These are phyloP conservation scores for Mycena rosella DNA, from an alignment of 768 basidiomycete species.

Conservation along the genomic window DNA sequence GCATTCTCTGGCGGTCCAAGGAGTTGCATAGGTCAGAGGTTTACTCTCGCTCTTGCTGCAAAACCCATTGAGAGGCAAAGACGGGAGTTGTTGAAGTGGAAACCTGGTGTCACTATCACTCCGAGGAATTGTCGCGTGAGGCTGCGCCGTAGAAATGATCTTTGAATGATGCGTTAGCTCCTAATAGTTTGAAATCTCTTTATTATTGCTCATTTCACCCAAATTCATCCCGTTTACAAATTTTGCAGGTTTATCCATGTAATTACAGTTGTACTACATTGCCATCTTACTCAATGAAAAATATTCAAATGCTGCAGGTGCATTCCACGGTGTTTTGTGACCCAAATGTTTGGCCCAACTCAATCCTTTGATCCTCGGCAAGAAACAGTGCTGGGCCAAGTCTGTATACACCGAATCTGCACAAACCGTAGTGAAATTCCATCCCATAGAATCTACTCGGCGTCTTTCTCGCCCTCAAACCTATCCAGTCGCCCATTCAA, in stretches of 20 bases:
- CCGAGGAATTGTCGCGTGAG: too few species aligned
- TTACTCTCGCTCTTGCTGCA: too few species aligned
- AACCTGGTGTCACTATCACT: too few species aligned
- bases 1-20: too few species aligned
- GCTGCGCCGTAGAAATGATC: too few species aligned
- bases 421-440: conserved; percentile 7
- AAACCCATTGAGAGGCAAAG: too few species aligned
- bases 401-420: conserved; percentile 6
- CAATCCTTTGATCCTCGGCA: conserved; percentile 12
- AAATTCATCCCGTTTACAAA: conserved; percentile 13
- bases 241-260: conserved; percentile 12
- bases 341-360: neutral
- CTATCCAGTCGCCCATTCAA: conserved; percentile 21
- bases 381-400: conserved; percentile 11
- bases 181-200: too few species aligned
- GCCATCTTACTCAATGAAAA: conserved; percentile 14
- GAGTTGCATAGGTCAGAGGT: too few species aligned
- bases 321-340: conserved; percentile 12
- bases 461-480: conserved; percentile 24
- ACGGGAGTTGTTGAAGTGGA: too few species aligned
- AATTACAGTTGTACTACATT: conserved; percentile 13
- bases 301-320: conserved; percentile 12
- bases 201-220: conserved; percentile 8
- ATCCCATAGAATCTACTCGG: conserved; percentile 19
- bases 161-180: too few species aligned